These are phyloP conservation scores for Colletotrichum gloeosporioides DNA, from an alignment of 2,329 filamentous ascomycete species.

Conservation along the genomic window DNA sequence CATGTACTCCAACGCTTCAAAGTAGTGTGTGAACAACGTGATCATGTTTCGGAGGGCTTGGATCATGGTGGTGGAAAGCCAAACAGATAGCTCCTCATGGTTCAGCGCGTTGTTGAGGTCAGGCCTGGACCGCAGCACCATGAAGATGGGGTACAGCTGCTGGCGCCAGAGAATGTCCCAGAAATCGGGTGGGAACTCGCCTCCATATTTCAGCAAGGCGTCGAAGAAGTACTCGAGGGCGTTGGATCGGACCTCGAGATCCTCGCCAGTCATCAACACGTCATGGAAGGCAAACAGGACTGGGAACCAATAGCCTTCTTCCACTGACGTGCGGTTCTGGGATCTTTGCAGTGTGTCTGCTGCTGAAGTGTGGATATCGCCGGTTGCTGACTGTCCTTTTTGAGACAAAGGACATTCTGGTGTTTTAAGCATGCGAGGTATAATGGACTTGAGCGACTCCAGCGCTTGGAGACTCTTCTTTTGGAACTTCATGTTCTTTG, in stretches of 20 bases:
- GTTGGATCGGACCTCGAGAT: conserved; percentile 90
- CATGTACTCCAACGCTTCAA: conserved; percentile 96
- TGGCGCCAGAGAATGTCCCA: conserved; percentile 99
- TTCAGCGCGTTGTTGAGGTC: conserved; percentile 96
- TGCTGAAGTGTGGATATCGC: conserved; percentile 43
- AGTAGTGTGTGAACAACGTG: conserved; percentile 97
- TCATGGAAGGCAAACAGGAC: conserved; percentile 98
- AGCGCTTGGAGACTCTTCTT: conserved; percentile 98
- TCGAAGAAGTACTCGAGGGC: conserved; percentile 98
- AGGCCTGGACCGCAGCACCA: conserved; percentile 93
- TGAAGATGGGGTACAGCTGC: conserved; percentile 96
- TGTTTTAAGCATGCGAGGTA: conserved; percentile 93
- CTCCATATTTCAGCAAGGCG: conserved; percentile 86
- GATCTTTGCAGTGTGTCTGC: conserved; percentile 55
- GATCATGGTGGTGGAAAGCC: conserved; percentile 99
- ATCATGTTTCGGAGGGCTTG: conserved; percentile 99
- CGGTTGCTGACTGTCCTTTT: conserved; percentile 45
- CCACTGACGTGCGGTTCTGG: conserved; percentile 82
- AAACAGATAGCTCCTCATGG: conserved; percentile 96
- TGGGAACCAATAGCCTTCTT: conserved; percentile 99
- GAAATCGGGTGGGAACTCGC: conserved; percentile 90
- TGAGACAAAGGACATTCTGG: conserved; percentile 92
- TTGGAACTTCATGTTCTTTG: conserved; percentile 97
- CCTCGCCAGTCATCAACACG: conserved; percentile 98
- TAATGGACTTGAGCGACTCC: conserved; percentile 90